Base-by-base conservation (phyloP, 768 basidiomycete genomes). In the Kwoniella sp. region DNA sequence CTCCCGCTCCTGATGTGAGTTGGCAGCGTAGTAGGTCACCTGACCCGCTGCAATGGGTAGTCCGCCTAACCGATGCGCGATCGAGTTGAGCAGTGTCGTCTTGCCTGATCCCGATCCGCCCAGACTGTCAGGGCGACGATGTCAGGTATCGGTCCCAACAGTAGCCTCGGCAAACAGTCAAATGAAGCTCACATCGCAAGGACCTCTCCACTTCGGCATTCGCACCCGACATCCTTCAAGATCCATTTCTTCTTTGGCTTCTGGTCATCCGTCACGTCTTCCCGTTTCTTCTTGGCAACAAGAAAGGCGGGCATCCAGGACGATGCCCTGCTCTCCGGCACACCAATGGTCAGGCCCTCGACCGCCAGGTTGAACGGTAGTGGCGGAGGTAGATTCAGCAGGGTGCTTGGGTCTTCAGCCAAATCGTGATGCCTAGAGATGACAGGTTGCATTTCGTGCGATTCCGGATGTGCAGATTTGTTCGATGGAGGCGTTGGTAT, bases 201-300 rank as follows among this genome's bases (percentile, higher is more conserved):
- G n/a, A 77, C 66, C 51, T 77, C 75, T 9, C 77, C 76, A 20
- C 67, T 58, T 15, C 60, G 41, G 45, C 76, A 75, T 23, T 57
- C 57, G 10, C 67, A 65, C 20, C 50, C 59, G 7, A 75, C 74
- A 2, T 65, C 54, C 5, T 70, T 53, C 14, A 77, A 54, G 33
- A 77, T 75, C 51, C 63, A 53, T 46, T 60, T 56, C 47, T 58
- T 64, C 46, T 50, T 56, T 25, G 25, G 40, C 27, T 37, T 44
- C 20, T 53, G 46, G 8, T 50, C 54, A 25, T 54, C 52, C 25
- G n/a, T 50, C 3, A 22, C 34, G 6, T 25, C 36, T 15, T 6
- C 9, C 20, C 38, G 41, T 23, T 55, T 27, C 22, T 56, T 53
- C 23, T 49, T 54, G 32, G n/a, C n/a, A n/a, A n/a, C n/a, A n/a